phyloP scores from a whole-genome alignment of 1,139 yeast genomes.

The Taphrina populina region DNA sequence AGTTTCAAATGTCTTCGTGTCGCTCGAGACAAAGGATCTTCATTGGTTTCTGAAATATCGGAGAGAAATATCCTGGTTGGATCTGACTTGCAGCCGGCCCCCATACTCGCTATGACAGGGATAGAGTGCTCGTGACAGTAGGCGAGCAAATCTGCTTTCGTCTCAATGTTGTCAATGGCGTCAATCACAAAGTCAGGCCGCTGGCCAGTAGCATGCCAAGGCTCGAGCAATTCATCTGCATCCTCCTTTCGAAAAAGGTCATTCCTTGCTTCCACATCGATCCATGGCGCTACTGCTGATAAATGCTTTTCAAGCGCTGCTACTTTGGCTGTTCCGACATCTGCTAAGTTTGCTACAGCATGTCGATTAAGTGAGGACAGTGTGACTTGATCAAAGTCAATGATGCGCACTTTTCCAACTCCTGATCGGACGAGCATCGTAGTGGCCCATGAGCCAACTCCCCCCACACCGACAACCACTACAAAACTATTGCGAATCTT shows the following conservation, averaged over 20 bases:
- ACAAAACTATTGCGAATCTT: slow-evolving; percentile 70
- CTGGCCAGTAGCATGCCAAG: slow-evolving; percentile 48
- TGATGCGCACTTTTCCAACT: slow-evolving; percentile 68
- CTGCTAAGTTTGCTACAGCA: slow-evolving; percentile 82
- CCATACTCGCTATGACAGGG: slow-evolving; percentile 82
- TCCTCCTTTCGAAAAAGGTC: slow-evolving; percentile 70
- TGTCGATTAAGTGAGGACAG: slow-evolving; percentile 88
- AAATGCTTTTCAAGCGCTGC: slow-evolving; percentile 53
- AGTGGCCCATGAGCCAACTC: slow-evolving; percentile 96
- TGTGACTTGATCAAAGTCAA: slow-evolving; percentile 95
- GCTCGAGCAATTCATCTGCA: slow-evolving; percentile 57
- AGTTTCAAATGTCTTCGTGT: slow-evolving; percentile 80
- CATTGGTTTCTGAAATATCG: slow-evolving; percentile 76
- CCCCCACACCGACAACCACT: slow-evolving; percentile 96
- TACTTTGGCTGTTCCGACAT: slow-evolving; percentile 90
- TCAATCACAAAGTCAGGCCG: slow-evolving; percentile 67
- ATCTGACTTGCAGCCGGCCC: slow-evolving; percentile 91
- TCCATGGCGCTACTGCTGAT: slow-evolving; percentile 83
- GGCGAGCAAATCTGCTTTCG: slow-evolving; percentile 82
- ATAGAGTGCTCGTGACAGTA: slow-evolving; percentile 63
- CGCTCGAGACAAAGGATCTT: slow-evolving; percentile 87
- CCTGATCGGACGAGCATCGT: slow-evolving; percentile 93
- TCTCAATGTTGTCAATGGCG: slow-evolving; percentile 92
- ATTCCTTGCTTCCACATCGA: slow-evolving; percentile 70
- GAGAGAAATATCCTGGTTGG: slow-evolving; percentile 78